Conservation (phyloP, 164 flowering plant genomes). For the Liquidambar formosana region DNA sequence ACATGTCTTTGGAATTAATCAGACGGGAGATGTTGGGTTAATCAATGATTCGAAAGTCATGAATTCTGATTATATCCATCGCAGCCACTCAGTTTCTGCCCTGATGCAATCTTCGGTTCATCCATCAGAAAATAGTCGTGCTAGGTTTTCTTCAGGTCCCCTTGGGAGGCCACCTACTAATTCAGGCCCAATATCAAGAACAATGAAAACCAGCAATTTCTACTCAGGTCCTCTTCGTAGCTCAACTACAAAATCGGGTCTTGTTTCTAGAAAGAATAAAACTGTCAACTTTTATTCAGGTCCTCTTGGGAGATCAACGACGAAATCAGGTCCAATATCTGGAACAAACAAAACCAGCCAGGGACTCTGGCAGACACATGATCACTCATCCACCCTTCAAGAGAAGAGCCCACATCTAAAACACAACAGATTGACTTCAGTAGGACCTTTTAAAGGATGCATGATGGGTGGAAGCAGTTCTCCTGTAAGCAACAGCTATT, state of each 20-base stretch:
- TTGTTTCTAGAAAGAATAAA: slow-evolving; percentile 23
- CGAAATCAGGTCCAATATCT: slow-evolving; percentile 49
- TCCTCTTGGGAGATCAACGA: slow-evolving; percentile 35
- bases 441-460: slow-evolving; percentile 63
- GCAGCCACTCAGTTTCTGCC: slow-evolving; percentile 60
- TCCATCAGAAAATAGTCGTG: slow-evolving; percentile 49
- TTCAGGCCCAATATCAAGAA: slow-evolving; percentile 31
- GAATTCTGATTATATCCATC: slow-evolving; percentile 39
- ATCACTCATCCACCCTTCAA: slow-evolving; percentile 14
- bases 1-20: slow-evolving; percentile 63
- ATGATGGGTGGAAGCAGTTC: slow-evolving; percentile 37
- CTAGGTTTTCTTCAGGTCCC: slow-evolving; percentile 69
- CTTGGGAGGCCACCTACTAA: slow-evolving; percentile 31
- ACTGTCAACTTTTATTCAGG: slow-evolving; percentile 41
- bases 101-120: slow-evolving; percentile 50
- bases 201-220: slow-evolving; percentile 21
- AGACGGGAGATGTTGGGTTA: slow-evolving; percentile 20
- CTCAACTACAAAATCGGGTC: slow-evolving; percentile 33
- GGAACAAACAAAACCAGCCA: slow-evolving; percentile 25
- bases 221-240: slow-evolving; percentile 49
- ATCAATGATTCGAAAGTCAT: slow-evolving; percentile 17
- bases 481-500: slow-evolving; percentile 24
- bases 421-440: slow-evolving; percentile 34
- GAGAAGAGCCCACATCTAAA: slow-evolving; percentile 29
- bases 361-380: slow-evolving; percentile 32